A percentile compares a stretch with the other conserved stretches of the same genome.
These are phyloP conservation scores for Pezicula carpinea DNA, from an alignment of 2,329 filamentous ascomycete genomes.

Conservation along the genomic window DNA sequence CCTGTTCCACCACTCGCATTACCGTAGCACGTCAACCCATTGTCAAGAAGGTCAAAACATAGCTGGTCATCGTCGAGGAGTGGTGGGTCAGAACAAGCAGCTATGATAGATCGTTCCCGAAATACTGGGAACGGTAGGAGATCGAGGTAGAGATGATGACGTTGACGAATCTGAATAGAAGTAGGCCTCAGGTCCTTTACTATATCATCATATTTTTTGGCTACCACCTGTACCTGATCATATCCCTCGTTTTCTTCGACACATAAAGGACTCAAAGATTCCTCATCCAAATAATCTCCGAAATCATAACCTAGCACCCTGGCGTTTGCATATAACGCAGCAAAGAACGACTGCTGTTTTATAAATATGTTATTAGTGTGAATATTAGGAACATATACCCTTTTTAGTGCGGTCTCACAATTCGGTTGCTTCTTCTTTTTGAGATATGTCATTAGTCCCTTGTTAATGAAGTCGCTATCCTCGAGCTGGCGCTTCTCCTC, in stretches of 20 bases:
- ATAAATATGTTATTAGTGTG: not conserved
- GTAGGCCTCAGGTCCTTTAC: not conserved
- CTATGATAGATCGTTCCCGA: constrained; percentile 26
- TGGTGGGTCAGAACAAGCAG: constrained; percentile 20
- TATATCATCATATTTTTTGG: not conserved
- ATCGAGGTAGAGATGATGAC: constrained; percentile 15
- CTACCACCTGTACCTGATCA: not conserved
- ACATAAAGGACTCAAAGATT: not conserved
- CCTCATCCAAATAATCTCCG: not conserved
- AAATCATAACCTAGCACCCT: not conserved
- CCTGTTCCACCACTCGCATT: constrained; percentile 30
- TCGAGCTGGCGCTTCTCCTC: not conserved
- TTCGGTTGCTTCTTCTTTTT: too few species aligned
- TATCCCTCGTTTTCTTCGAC: not conserved
- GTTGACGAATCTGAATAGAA: not conserved
- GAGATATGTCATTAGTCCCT: too few species aligned
- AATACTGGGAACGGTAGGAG: constrained; percentile 31
- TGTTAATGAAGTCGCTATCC: too few species aligned
- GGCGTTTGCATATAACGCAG: not conserved
- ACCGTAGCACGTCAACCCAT: constrained; percentile 35
- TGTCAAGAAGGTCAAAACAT: constrained; percentile 31
- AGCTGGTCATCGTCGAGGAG: constrained; percentile 32
- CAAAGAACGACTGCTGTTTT: not conserved
- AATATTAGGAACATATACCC: not conserved
- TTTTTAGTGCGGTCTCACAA: not conserved